Evolutionary conservation across 495 filamentous ascomycete genomes (phyloP).

Genomic region (Lindgomyces ingoldianus): DNA sequence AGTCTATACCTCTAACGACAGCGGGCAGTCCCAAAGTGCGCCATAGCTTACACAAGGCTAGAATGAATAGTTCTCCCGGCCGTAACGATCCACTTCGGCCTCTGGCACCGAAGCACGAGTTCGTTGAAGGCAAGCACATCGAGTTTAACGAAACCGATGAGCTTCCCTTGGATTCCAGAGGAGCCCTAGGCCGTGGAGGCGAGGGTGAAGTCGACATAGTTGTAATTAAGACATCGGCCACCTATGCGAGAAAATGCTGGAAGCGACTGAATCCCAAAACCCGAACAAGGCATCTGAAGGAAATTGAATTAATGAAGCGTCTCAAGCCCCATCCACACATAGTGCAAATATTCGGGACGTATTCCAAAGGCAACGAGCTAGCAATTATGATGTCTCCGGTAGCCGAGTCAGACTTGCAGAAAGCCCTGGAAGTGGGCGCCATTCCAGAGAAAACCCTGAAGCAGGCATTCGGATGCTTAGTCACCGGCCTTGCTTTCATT

Average conservation of each 20-base stretch:
- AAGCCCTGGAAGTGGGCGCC: background rate
- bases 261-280: no score
- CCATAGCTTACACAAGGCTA: no score
- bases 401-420: constrained; percentile 2
- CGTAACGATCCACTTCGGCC: background rate
- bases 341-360: background rate
- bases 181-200: background rate
- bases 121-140: background rate
- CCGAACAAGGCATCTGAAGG: background rate
- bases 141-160: background rate
- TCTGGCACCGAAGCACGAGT: background rate
- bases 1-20: no score
- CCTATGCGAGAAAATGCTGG: background rate
- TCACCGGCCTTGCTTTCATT: constrained; percentile 47
- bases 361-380: background rate
- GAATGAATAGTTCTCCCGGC: background rate
- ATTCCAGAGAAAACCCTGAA: background rate
- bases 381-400: constrained; percentile 4
- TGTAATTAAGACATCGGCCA: background rate
- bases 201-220: background rate
- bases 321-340: constrained; percentile 3
- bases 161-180: background rate
- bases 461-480: constrained; percentile 35
- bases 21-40: no score
- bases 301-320: background rate